Evolutionary conservation across 768 basidiomycete species (phyloP).

Genomic region (Rhodotorula graminis): DNA sequence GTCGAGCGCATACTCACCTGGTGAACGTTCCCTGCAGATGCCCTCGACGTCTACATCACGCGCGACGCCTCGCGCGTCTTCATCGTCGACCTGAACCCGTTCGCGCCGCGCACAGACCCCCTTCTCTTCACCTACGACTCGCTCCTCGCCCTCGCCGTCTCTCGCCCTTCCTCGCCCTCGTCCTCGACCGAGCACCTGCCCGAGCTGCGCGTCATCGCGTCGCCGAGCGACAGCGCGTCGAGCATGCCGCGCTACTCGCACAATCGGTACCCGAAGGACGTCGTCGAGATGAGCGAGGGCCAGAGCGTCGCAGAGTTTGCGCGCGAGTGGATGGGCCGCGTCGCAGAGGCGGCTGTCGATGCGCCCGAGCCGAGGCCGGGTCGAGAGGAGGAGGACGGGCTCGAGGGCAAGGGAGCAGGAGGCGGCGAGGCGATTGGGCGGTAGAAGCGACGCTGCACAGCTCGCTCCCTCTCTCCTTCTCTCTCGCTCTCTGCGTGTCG

Average conservation of each 20-base stretch:
- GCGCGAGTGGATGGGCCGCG: conserved; percentile 49
- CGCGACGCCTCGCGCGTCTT: conserved; percentile 70
- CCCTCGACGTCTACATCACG: conserved; percentile 80
- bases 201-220: conserved; percentile 13
- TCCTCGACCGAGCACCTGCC: neutral
- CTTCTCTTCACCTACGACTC: conserved; percentile 80
- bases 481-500: no score
- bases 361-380: neutral
- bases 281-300: conserved; percentile 71
- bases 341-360: conserved; percentile 42
- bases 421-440: neutral
- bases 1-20: neutral
- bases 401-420: no score
- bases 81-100: conserved; percentile 88
- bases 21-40: conserved; percentile 53
- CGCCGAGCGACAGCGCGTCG: conserved; percentile 46
- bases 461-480: no score
- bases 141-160: conserved; percentile 55
- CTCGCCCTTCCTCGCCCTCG: neutral
- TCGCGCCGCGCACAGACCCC: conserved; percentile 75
- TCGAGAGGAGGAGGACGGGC: neutral
- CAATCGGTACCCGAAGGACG: conserved; percentile 89
- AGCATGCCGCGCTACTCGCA: conserved; percentile 73
- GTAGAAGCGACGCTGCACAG: no score
- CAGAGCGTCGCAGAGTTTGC: conserved; percentile 68